Percentiles rank a stretch among this genome's conserved stretches.
These are phyloP conservation scores for Lachnellula occidentalis DNA, from an alignment of 2,329 filamentous ascomycete genomes.

Conservation along the genomic window DNA sequence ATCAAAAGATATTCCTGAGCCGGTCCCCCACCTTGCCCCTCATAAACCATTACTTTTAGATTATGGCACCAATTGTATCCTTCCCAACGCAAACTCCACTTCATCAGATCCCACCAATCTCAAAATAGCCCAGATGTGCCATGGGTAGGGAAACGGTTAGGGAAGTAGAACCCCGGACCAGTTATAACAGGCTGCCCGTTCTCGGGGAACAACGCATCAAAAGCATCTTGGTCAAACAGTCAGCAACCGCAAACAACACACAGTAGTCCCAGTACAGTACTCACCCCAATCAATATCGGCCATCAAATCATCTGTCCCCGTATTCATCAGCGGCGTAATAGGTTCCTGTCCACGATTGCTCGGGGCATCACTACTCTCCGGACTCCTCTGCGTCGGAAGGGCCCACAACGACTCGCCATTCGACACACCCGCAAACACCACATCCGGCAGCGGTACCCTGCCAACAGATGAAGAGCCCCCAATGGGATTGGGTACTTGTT, in stretches of 20 bases:
- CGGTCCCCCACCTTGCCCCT: not conserved
- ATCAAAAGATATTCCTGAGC: not conserved
- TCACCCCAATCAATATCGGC: constrained; percentile 59
- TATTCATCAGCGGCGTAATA: not conserved
- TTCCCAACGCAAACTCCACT: not conserved
- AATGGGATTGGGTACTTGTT: constrained; percentile 1
- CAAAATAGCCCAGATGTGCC: not conserved
- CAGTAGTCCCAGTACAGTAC: not conserved
- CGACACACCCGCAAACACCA: constrained; percentile 42
- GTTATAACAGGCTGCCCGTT: constrained; percentile 14
- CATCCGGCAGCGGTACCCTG: constrained; percentile 10
- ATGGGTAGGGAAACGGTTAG: not conserved
- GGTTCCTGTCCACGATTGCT: constrained; percentile 25
- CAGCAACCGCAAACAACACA: not conserved
- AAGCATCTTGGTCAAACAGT: constrained; percentile 21
- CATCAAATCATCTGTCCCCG: constrained; percentile 33
- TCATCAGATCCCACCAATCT: not conserved
- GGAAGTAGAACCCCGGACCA: constrained; percentile 3
- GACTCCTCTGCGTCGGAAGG: constrained; percentile 36
- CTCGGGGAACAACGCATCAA: constrained; percentile 30
- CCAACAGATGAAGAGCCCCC: constrained; percentile 2
- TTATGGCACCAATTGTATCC: not conserved
- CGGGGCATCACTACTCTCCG: constrained; percentile 39
- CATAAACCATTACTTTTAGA: not conserved
- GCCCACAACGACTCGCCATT: constrained; percentile 44